Percentiles rank a stretch among this genome's conserved stretches.
These are phyloP conservation scores for Fraxinus latifolia DNA, from an alignment of 305 asterid genomes.

Conservation along the genomic window DNA sequence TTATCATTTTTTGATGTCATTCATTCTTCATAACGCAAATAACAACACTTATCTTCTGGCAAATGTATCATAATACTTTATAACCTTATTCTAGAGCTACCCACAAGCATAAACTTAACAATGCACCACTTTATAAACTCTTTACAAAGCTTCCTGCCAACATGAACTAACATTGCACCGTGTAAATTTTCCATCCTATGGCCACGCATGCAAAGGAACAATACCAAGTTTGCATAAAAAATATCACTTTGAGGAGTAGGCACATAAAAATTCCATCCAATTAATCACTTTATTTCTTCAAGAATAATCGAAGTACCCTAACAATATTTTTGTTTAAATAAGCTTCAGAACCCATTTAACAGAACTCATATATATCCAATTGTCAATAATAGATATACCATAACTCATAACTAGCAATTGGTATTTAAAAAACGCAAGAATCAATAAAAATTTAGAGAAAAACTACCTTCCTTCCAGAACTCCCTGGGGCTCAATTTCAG, in stretches of 20 bases:
- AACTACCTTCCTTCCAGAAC: slow-evolving; percentile 87
- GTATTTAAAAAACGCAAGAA: background rate
- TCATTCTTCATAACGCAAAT: background rate
- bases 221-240: background rate
- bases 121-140: background rate
- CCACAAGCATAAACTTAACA: background rate
- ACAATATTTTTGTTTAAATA: background rate
- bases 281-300: background rate
- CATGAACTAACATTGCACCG: background rate
- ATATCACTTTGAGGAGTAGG: background rate
- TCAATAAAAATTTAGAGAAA: background rate
- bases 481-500: slow-evolving; percentile 72
- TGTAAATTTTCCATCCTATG: background rate
- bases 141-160: background rate
- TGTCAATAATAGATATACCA: background rate
- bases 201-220: background rate
- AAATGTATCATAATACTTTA: background rate
- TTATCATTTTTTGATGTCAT: background rate
- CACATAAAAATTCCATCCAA: background rate
- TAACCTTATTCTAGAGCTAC: background rate
- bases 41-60: background rate
- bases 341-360: background rate
- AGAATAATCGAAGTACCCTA: background rate
- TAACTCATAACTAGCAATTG: background rate
- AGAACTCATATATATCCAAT: background rate